Evolutionary conservation across 805 yeast genomes (phyloP).

Genomic region (Komagataella kurtzmanii): DNA sequence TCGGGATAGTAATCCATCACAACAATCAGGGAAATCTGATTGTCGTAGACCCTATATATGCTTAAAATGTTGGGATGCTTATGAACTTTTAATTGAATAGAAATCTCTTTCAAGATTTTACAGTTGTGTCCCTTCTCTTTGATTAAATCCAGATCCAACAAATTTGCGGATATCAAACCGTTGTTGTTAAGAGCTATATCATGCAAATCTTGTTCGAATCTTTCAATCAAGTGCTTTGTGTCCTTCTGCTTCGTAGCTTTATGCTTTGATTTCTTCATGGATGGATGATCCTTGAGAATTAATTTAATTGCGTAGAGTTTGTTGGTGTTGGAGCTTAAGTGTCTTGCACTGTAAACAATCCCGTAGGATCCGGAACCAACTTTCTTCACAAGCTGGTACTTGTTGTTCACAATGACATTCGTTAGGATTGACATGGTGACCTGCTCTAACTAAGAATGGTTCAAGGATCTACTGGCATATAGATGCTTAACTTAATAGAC

Average conservation of each 20-base stretch:
- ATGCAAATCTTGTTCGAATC: conserved; percentile 14
- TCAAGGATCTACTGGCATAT: not conserved
- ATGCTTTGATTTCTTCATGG: conserved; percentile 3
- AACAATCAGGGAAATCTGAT: conserved; percentile 46
- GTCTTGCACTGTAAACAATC: conserved; percentile 56
- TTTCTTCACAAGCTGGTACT: conserved; percentile 29
- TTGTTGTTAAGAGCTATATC: conserved; percentile 12
- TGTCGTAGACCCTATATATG: conserved; percentile 59
- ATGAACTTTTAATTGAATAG: conserved; percentile 63
- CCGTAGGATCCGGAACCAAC: conserved; percentile 86
- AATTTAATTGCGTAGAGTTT: conserved; percentile 59
- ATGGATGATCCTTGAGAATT: conserved; percentile 34
- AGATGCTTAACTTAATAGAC: not conserved
- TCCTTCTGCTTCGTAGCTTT: conserved; percentile 5
- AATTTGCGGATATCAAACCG: conserved; percentile 14
- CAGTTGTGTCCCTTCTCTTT: conserved; percentile 18
- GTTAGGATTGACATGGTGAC: not conserved
- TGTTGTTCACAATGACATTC: conserved; percentile 17
- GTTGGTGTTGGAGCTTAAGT: conserved; percentile 25
- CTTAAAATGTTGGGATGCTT: conserved; percentile 67
- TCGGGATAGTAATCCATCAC: conserved; percentile 79
- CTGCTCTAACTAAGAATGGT: conserved; percentile 7
- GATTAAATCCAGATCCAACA: conserved; percentile 22
- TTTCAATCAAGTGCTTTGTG: conserved; percentile 15
- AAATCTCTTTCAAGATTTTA: conserved; percentile 48